phyloP scores from a whole-genome alignment of 2,329 filamentous ascomycete species.

The Clarireedia paspali region DNA sequence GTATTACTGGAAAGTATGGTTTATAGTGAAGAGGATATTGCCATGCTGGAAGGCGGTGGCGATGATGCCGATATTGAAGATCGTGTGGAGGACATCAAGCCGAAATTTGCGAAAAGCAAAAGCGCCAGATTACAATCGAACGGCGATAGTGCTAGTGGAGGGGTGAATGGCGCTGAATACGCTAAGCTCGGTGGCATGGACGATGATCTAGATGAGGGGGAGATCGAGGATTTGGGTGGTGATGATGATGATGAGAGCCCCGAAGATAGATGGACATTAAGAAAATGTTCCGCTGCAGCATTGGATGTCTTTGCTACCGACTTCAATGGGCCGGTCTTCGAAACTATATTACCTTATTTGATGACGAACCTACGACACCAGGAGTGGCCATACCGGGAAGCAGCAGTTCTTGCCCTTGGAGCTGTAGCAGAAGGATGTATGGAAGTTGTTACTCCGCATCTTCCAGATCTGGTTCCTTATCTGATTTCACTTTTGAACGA shows the following conservation, averaged over 20 bases:
- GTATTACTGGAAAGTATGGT: constrained; percentile 92
- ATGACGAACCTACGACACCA: constrained; percentile 80
- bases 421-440: constrained; percentile 95
- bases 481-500: constrained; percentile 81
- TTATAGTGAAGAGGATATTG: constrained; percentile 89
- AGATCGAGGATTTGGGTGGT: constrained; percentile 64
- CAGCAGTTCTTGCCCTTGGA: constrained; percentile 86
- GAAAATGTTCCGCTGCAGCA: constrained; percentile 94
- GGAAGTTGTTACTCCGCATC: constrained; percentile 78
- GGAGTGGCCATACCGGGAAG: constrained; percentile 89
- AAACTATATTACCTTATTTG: constrained; percentile 85
- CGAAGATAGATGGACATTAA: constrained; percentile 88
- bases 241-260: constrained; percentile 75
- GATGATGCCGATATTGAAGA: constrained; percentile 92
- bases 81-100: constrained; percentile 82
- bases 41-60: constrained; percentile 72
- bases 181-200: constrained; percentile 41
- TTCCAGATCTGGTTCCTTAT: constrained; percentile 85
- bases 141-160: constrained; percentile 41
- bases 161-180: constrained; percentile 47
- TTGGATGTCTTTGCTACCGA: constrained; percentile 90
- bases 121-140: constrained; percentile 34
- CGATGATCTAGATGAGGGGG: constrained; percentile 76
- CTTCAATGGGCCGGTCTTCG: constrained; percentile 82
- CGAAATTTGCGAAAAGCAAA: constrained; percentile 74